Evolutionary conservation across 1,284 basidiomycete genomes (phyloP).

Genomic region (Ustilago esculenta): DNA sequence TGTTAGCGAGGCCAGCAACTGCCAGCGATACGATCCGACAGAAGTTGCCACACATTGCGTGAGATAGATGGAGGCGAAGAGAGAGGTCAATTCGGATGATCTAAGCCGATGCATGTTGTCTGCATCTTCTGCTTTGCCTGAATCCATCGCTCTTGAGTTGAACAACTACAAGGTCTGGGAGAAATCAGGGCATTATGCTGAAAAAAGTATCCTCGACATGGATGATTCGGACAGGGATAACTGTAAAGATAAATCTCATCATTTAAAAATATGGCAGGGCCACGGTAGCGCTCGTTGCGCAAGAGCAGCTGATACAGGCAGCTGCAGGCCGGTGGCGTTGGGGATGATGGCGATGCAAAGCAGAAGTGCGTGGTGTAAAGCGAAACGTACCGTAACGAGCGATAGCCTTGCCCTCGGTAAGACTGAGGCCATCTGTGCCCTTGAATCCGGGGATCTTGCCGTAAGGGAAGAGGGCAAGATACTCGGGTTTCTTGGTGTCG

Average conservation of each 20-base stretch:
- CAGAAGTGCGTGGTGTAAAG: background rate
- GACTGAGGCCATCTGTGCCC: constrained; percentile 78
- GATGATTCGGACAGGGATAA: constrained; percentile 67
- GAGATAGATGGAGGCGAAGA: too few relatives aligned
- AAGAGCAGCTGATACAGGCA: too few relatives aligned
- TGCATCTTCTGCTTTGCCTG: constrained; percentile 1
- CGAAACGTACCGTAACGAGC: constrained; percentile 83
- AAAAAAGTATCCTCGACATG: constrained; percentile 72
- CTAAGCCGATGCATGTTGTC: too few relatives aligned
- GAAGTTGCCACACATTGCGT: too few relatives aligned
- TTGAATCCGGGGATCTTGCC: constrained; percentile 79
- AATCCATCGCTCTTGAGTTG: background rate
- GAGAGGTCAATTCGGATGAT: too few relatives aligned
- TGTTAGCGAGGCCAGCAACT: constrained; percentile 80
- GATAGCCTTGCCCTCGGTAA: constrained; percentile 83
- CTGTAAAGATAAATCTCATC: constrained; percentile 69
- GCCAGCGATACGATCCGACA: background rate
- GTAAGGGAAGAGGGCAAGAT: constrained; percentile 57
- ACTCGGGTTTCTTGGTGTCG: constrained; percentile 63
- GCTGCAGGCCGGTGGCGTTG: too few relatives aligned
- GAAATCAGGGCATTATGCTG: constrained; percentile 56
- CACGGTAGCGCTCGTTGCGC: constrained; percentile 8
- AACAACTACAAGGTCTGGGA: constrained; percentile 1
- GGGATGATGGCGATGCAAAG: background rate
- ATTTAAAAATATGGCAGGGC: constrained; percentile 23